Conservation (phyloP, 176 grass and related monocot genomes). For the Cenchrus americanus region DNA sequence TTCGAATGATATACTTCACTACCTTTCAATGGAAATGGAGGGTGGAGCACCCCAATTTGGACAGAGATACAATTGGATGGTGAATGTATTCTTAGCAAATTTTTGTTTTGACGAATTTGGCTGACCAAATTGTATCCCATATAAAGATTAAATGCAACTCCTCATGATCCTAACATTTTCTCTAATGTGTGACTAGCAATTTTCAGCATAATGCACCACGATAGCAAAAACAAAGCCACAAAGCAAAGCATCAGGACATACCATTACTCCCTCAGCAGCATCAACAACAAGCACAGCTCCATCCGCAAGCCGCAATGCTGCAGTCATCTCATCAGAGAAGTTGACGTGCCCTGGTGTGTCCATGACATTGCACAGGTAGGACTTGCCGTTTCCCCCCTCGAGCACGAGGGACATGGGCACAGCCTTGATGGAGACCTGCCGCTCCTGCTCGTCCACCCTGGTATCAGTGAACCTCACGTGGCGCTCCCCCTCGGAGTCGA, state of each 20-base stretch:
- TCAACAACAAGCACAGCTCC: conserved; percentile 91
- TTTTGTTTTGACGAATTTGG: not conserved
- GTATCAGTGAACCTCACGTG: conserved; percentile 90
- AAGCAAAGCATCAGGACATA: conserved; percentile 25
- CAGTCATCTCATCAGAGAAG: conserved; percentile 99
- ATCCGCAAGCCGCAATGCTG: conserved; percentile 79
- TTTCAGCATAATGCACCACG: conserved; percentile 9
- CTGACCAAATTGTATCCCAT: conserved; percentile 3
- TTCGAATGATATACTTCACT: conserved; percentile 1
- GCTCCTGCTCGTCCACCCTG: conserved; percentile 94
- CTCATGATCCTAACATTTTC: not conserved
- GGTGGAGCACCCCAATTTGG: not conserved
- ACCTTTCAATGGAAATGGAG: conserved; percentile 1
- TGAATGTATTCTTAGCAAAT: not conserved
- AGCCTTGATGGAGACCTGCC: conserved; percentile 91
- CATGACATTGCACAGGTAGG: conserved; percentile 98
- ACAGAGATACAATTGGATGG: not conserved
- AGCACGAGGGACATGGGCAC: conserved; percentile 98
- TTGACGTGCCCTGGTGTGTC: conserved; percentile 95
- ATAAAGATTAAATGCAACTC: conserved; percentile 7
- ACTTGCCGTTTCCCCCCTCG: conserved; percentile 85
- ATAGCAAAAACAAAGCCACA: not conserved
- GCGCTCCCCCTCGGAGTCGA: conserved; percentile 79
- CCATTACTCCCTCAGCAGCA: conserved; percentile 97
- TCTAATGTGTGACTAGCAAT: conserved; percentile 22